These are phyloP conservation scores for Aspergillus quadricinctus DNA, from an alignment of 2,329 filamentous ascomycete genomes.

Conservation along the genomic window DNA sequence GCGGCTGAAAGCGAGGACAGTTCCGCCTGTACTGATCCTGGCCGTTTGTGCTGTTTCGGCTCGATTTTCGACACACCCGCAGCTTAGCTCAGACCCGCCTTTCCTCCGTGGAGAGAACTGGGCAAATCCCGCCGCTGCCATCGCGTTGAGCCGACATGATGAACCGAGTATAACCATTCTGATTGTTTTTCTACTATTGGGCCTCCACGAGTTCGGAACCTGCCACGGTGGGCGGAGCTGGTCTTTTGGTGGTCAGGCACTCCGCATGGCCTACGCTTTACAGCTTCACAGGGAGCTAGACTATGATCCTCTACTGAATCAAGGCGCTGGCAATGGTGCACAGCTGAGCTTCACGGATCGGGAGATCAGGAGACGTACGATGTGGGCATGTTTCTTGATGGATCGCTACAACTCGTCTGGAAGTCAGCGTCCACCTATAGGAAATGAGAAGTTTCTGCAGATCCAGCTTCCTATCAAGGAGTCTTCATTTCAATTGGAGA, in stretches of 20 bases:
- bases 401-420: constrained; percentile 96
- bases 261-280: constrained; percentile 93
- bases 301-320: constrained; percentile 65
- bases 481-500: constrained; percentile 83
- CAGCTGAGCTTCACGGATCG: constrained; percentile 85
- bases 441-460: constrained; percentile 81
- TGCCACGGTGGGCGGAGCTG: constrained; percentile 94
- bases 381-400: constrained; percentile 99
- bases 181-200: constrained; percentile 82
- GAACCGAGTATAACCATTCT: constrained; percentile 94
- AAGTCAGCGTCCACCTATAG: constrained; percentile 84
- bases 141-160: constrained; percentile 82
- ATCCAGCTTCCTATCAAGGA: constrained; percentile 91
- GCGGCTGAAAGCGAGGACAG: constrained; percentile 65
- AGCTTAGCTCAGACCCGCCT: constrained; percentile 68
- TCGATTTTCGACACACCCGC: constrained; percentile 85
- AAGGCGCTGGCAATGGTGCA: constrained; percentile 52
- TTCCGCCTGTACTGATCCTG: constrained; percentile 88
- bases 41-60: constrained; percentile 94
- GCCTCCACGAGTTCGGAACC: constrained; percentile 92
- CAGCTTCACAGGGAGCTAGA: constrained; percentile 91
- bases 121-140: constrained; percentile 81
- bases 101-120: constrained; percentile 89
- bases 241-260: constrained; percentile 91
- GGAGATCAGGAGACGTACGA: constrained; percentile 85